A percentile compares a stretch with the other conserved stretches of the same genome.
Conservation (phyloP, 129 eudicot species). For the Tanacetum coccineum region DNA sequence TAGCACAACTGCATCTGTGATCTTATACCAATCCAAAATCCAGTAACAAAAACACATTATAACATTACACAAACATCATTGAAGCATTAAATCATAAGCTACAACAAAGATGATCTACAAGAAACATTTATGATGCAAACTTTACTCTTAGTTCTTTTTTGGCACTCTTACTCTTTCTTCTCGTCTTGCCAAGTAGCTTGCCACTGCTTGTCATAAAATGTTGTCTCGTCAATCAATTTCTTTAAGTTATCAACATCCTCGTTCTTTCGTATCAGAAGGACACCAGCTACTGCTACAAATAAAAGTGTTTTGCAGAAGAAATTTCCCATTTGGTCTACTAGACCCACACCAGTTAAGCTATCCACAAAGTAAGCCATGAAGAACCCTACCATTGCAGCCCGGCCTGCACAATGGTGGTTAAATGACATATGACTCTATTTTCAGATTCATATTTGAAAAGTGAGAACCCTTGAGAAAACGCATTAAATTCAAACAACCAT, state of each 20-base stretch:
- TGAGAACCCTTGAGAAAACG: no score
- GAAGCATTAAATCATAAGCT: no score
- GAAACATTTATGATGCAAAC: no score
- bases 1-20: no score
- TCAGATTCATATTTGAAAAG: no score
- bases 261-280: slow-evolving; percentile 61
- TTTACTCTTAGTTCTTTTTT: no score
- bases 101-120: no score
- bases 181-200: slow-evolving; percentile 90
- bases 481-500: no score
- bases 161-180: slow-evolving; percentile 13
- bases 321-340: slow-evolving; percentile 81
- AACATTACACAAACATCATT: no score
- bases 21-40: no score
- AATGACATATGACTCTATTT: no score
- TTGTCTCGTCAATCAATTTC: slow-evolving; percentile 69
- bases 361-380: slow-evolving; percentile 86
- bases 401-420: slow-evolving; percentile 41
- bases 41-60: no score
- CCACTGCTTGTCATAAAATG: slow-evolving; percentile 89
- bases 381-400: slow-evolving; percentile 90
- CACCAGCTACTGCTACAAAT: slow-evolving; percentile 63
- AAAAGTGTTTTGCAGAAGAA: slow-evolving; percentile 81
- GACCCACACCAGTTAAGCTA: slow-evolving; percentile 79
- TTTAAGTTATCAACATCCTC: slow-evolving; percentile 68